phyloP scores from a whole-genome alignment of 306 rosid species.

The Quercus glauca region DNA sequence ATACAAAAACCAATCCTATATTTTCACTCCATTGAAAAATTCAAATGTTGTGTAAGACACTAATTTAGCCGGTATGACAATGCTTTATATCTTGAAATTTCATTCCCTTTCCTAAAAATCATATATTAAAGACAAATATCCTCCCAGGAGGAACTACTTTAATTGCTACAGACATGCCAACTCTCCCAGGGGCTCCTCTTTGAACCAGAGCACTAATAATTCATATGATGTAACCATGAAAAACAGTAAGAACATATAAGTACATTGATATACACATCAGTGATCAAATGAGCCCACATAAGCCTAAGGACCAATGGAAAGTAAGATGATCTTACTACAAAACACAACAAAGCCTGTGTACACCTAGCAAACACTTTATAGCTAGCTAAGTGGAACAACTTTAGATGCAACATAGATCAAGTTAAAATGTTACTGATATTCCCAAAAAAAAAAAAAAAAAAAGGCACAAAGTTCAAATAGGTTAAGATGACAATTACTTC shows the following conservation, averaged over 20 bases:
- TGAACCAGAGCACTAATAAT: no score
- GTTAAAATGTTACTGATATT: not conserved
- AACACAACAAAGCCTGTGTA: not conserved
- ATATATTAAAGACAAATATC: not conserved
- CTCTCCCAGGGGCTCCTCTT: no score
- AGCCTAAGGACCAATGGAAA: not conserved
- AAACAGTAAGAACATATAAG: not conserved
- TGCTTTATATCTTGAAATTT: not conserved
- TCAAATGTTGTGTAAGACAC: not conserved
- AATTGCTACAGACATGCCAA: no score
- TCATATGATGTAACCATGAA: not conserved
- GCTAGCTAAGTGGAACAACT: not conserved
- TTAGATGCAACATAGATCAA: not conserved
- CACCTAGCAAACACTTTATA: not conserved
- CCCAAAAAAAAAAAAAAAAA: not conserved
- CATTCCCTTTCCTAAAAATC: not conserved
- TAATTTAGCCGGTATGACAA: not conserved
- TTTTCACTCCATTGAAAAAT: not conserved
- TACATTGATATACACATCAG: not conserved
- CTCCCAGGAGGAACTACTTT: not conserved
- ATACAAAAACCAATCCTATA: not conserved
- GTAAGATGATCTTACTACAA: not conserved
- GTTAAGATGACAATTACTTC: conserved; percentile 42
- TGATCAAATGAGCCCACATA: not conserved
- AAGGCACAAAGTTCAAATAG: no score